These are phyloP conservation scores for Bjerkandera adusta DNA, from an alignment of 1,284 basidiomycete species.

Conservation along the genomic window DNA sequence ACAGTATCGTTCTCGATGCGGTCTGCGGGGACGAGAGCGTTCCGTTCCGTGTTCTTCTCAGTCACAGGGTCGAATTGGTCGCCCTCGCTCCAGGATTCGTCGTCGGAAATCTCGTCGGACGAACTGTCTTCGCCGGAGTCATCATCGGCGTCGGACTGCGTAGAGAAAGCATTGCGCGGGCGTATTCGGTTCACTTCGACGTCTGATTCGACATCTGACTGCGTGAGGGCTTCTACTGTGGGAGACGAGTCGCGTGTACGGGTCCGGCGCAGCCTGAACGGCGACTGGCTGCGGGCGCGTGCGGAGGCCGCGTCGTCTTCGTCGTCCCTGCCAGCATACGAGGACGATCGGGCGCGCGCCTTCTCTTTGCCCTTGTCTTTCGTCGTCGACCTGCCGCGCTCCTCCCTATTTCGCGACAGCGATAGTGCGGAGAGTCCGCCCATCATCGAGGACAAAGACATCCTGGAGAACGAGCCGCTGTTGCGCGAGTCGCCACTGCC, in stretches of 20 bases:
- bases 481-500: constrained; percentile 30
- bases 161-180: constrained; percentile 25
- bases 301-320: constrained; percentile 25
- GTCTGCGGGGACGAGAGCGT: constrained; percentile 58
- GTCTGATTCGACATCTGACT: constrained; percentile 60
- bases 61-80: constrained; percentile 79
- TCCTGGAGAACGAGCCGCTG: constrained; percentile 54
- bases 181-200: constrained; percentile 41
- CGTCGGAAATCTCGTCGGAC: constrained; percentile 22
- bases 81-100: constrained; percentile 46
- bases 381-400: constrained; percentile 53
- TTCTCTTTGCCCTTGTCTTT: constrained; percentile 33
- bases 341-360: constrained; percentile 48
- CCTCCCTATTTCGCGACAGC: constrained; percentile 47
- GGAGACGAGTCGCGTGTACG: constrained; percentile 68
- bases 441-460: constrained; percentile 70
- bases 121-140: constrained; percentile 32
- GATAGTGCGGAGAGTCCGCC: constrained; percentile 60
- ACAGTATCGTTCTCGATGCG: constrained; percentile 42
- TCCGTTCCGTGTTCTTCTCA: constrained; percentile 68
- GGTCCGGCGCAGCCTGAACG: constrained; percentile 62
- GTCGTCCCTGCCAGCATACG: constrained; percentile 35
- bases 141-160: constrained; percentile 34
- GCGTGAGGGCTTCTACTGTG: constrained; percentile 67
- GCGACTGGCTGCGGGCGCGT: constrained; percentile 70